A percentile compares a stretch with the other conserved stretches of the same genome.
Evolutionary conservation across 768 basidiomycete species (phyloP).

Genomic region (Tricholoma sp.): DNA sequence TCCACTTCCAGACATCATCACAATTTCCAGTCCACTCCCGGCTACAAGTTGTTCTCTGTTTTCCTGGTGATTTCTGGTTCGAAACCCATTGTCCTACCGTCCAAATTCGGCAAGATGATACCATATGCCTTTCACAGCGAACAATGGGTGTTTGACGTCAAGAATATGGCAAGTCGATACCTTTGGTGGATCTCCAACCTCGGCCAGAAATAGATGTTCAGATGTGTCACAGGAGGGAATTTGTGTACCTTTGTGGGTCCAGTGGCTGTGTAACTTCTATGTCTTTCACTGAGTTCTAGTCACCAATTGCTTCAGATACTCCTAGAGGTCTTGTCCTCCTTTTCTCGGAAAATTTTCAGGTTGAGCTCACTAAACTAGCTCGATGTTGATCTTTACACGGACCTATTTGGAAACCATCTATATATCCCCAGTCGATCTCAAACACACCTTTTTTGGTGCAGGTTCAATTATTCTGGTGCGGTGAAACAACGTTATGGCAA

Average conservation of each 20-base stretch:
- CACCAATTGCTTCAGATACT: not conserved
- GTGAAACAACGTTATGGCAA: not conserved
- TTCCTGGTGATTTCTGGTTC: not conserved
- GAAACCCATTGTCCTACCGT: conserved; percentile 19
- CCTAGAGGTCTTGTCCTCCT: not conserved
- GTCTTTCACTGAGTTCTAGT: conserved; percentile 6
- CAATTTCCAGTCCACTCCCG: not conserved
- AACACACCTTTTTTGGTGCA: not conserved
- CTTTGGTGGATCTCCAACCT: conserved; percentile 8
- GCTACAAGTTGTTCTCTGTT: not conserved
- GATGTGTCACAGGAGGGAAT: conserved; percentile 16
- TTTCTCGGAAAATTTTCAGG: not conserved
- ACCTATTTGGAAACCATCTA: not conserved
- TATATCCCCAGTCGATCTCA: not conserved
- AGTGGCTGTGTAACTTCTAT: conserved; percentile 35
- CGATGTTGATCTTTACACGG: not conserved
- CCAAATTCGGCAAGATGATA: conserved; percentile 4
- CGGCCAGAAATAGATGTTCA: conserved; percentile 9
- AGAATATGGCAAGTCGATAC: not conserved
- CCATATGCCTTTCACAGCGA: conserved; percentile 17
- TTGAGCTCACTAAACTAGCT: not conserved
- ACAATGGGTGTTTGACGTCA: conserved; percentile 23
- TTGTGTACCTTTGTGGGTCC: conserved; percentile 39
- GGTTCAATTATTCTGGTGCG: not conserved
- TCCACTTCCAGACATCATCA: conserved; percentile 4